phyloP scores from a whole-genome alignment of 805 yeast species.

The Metschnikowia henanensis region DNA sequence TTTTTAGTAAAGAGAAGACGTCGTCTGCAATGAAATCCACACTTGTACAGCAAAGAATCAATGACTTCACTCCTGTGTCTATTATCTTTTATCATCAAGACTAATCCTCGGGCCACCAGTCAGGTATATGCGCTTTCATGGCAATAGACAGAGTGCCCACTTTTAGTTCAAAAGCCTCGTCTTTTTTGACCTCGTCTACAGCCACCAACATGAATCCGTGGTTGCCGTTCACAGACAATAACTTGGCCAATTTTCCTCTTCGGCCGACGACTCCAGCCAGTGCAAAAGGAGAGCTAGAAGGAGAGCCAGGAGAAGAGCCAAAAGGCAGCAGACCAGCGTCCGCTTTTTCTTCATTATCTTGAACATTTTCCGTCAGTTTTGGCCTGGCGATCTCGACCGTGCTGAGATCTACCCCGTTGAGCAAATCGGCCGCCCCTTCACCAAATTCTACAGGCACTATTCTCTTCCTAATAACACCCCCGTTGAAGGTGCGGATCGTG shows the following conservation, averaged over 20 bases:
- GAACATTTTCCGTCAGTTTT: constrained; percentile 6
- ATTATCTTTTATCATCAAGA: no score
- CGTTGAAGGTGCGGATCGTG: constrained; percentile 82
- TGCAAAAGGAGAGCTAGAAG: constrained; percentile 19
- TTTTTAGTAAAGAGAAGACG: no score
- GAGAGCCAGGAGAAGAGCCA: no score
- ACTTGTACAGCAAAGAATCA: no score
- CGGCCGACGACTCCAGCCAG: constrained; percentile 21
- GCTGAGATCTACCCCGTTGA: constrained; percentile 11
- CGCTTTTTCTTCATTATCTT: constrained; percentile 2
- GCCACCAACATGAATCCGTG: constrained; percentile 65
- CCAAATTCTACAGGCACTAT: constrained; percentile 61
- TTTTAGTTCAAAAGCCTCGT: constrained; percentile 33
- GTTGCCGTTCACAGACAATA: constrained; percentile 56
- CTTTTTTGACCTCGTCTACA: constrained; percentile 45
- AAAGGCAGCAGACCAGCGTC: constrained; percentile 1
- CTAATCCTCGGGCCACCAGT: constrained; percentile 66
- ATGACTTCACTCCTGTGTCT: no score
- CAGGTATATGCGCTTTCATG: constrained; percentile 58
- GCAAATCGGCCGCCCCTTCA: constrained; percentile 10
- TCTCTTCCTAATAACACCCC: constrained; percentile 82
- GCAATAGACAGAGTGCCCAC: constrained; percentile 34
- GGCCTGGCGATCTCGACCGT: constrained; percentile 17
- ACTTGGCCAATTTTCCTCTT: constrained; percentile 41
- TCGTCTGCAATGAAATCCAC: no score